phyloP scores from a whole-genome alignment of 2,329 filamentous ascomycete species.

The Colletotrichum spaethianum region DNA sequence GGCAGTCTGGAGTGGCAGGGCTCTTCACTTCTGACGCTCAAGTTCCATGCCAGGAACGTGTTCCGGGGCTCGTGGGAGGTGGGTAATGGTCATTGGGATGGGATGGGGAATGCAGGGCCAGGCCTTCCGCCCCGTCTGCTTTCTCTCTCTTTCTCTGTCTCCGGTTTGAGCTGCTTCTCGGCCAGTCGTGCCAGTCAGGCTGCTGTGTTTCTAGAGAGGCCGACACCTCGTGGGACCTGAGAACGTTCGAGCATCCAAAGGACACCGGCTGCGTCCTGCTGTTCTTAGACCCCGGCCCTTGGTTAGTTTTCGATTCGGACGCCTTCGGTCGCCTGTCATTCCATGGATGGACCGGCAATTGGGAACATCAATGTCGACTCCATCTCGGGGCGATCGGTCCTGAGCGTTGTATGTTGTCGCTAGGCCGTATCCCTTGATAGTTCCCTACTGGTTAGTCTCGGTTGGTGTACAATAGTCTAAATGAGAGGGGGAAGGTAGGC shows the following conservation, averaged over 20 bases:
- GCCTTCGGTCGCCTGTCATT: slow-evolving; percentile 18
- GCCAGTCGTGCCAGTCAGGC: neutral
- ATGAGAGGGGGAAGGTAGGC: neutral
- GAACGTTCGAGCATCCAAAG: slow-evolving; percentile 18
- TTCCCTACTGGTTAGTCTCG: neutral
- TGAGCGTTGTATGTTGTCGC: slow-evolving; percentile 17
- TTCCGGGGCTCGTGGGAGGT: slow-evolving; percentile 1
- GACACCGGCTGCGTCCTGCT: slow-evolving; percentile 10
- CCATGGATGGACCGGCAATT: slow-evolving; percentile 29
- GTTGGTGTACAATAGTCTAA: neutral
- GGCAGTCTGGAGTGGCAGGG: neutral
- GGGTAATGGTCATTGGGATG: neutral
- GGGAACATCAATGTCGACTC: slow-evolving; percentile 15
- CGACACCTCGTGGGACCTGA: slow-evolving; percentile 9
- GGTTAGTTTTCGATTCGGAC: neutral
- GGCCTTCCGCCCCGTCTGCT: slow-evolving; percentile 13
- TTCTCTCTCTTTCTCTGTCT: no score
- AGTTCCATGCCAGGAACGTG: slow-evolving; percentile 8
- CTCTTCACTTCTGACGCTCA: neutral
- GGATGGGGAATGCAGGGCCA: slow-evolving; percentile 19
- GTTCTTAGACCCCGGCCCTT: neutral
- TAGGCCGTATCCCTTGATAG: slow-evolving; percentile 12
- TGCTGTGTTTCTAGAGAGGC: slow-evolving; percentile 18
- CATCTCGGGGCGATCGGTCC: neutral
- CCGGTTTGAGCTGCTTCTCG: neutral